These are phyloP conservation scores for Inga laurina DNA, from an alignment of 306 rosid species.

Conservation along the genomic window DNA sequence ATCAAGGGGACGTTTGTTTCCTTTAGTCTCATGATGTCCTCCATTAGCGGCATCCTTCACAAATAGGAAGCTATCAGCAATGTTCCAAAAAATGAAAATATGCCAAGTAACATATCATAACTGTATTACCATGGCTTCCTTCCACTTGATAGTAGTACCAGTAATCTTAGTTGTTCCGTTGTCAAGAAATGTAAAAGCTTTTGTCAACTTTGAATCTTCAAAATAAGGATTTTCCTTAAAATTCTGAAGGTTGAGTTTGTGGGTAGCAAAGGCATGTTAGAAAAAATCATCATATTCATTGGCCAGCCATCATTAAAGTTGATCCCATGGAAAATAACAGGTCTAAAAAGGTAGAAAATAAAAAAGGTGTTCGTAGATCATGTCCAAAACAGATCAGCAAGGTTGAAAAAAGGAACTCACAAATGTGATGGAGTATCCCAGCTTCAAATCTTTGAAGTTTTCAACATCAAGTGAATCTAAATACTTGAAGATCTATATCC, in stretches of 20 bases:
- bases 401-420: constrained; percentile 49
- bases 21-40: constrained; percentile 53
- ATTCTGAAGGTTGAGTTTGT: constrained; percentile 43
- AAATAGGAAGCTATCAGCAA: constrained; percentile 19
- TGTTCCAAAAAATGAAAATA: neutral
- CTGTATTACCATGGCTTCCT: constrained; percentile 58
- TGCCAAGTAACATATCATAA: neutral
- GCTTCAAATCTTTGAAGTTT: constrained; percentile 62
- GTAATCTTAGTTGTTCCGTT: constrained; percentile 56
- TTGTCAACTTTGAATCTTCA: constrained; percentile 60
- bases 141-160: constrained; percentile 73
- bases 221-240: constrained; percentile 64
- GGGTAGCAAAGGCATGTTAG: neutral
- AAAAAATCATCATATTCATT: neutral
- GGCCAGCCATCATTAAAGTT: neutral
- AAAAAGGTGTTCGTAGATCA: neutral
- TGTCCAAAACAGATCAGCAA: constrained; percentile 19
- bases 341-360: neutral
- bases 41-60: constrained; percentile 61
- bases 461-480: constrained; percentile 59
- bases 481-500: constrained; percentile 61
- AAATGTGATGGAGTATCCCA: constrained; percentile 65
- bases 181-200: constrained; percentile 55
- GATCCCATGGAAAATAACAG: neutral
- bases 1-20: constrained; percentile 50